Evolutionary conservation across 2,329 filamentous ascomycete species (phyloP).

Genomic region (Paecilomyces niveus): DNA sequence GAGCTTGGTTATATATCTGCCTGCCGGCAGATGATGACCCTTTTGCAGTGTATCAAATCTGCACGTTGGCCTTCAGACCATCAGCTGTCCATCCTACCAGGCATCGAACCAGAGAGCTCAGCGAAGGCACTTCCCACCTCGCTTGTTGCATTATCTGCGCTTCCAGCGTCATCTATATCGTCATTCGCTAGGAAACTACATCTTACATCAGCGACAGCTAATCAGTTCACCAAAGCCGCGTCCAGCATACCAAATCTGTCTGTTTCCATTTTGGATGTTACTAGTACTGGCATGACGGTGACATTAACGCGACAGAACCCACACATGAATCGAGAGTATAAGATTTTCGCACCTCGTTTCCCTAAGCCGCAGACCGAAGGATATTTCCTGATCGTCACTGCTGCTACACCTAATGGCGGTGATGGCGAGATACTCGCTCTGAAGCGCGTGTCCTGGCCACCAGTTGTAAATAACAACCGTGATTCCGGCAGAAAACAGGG

Average conservation of each 20-base stretch:
- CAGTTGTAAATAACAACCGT: constrained; percentile 17
- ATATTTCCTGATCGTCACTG: constrained; percentile 74
- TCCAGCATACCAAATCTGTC: constrained; percentile 62
- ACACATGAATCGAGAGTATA: constrained; percentile 57
- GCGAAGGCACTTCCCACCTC: constrained; percentile 19
- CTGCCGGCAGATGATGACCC: constrained; percentile 70
- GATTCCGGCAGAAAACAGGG: constrained; percentile 9
- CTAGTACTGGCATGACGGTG: constrained; percentile 52
- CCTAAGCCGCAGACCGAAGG: constrained; percentile 93
- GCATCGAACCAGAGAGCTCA: constrained; percentile 41
- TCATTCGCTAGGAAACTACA: constrained; percentile 21
- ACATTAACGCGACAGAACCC: constrained; percentile 60
- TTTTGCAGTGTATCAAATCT: constrained; percentile 88
- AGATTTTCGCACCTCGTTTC: constrained; percentile 81
- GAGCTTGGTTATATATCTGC: constrained; percentile 78
- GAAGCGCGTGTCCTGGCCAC: constrained; percentile 74
- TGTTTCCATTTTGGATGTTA: constrained; percentile 55
- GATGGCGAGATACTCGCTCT: constrained; percentile 75
- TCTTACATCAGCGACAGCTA: constrained; percentile 14
- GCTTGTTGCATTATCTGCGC: constrained; percentile 24
- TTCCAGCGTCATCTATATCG: constrained; percentile 17
- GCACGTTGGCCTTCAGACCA: constrained; percentile 84
- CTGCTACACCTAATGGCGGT: constrained; percentile 28
- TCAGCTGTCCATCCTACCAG: constrained; percentile 71
- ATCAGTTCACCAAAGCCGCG: constrained; percentile 50